Conservation (phyloP, 2,329 filamentous ascomycete genomes). For the Penicillium sp. region DNA sequence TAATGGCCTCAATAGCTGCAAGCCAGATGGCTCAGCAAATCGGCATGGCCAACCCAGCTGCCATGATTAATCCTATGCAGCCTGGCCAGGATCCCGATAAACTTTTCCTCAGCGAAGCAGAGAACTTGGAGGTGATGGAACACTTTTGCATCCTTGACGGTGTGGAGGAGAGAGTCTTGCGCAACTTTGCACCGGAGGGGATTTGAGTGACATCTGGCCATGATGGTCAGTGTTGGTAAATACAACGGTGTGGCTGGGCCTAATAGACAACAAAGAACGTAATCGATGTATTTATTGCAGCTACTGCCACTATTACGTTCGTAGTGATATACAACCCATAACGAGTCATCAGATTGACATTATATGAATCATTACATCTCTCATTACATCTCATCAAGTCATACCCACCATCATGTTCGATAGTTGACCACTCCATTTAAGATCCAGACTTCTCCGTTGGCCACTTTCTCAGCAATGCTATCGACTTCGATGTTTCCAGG, state of each 20-base stretch:
- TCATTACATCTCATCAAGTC: constrained; percentile 11
- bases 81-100: constrained; percentile 95
- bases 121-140: constrained; percentile 93
- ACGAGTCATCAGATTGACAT: no score
- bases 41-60: constrained; percentile 69
- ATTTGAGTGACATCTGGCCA: constrained; percentile 10
- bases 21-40: constrained; percentile 87
- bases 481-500: constrained; percentile 77
- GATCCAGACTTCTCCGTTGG: constrained; percentile 88
- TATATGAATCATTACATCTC: constrained; percentile 1
- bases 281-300: no score
- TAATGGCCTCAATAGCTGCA: constrained; percentile 60
- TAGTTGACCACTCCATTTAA: constrained; percentile 61
- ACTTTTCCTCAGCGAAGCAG: constrained; percentile 84
- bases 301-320: no score
- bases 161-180: constrained; percentile 78
- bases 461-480: constrained; percentile 68
- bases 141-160: constrained; percentile 88
- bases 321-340: no score
- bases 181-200: constrained; percentile 37
- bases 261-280: no score
- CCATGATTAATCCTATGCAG: constrained; percentile 70
- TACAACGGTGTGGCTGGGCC: not conserved
- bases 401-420: constrained; percentile 16
- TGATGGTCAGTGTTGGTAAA: not conserved